Percentiles rank a stretch among this genome's conserved stretches.
Conservation (phyloP, 2,329 filamentous ascomycete genomes). For the Alternaria sp. region DNA sequence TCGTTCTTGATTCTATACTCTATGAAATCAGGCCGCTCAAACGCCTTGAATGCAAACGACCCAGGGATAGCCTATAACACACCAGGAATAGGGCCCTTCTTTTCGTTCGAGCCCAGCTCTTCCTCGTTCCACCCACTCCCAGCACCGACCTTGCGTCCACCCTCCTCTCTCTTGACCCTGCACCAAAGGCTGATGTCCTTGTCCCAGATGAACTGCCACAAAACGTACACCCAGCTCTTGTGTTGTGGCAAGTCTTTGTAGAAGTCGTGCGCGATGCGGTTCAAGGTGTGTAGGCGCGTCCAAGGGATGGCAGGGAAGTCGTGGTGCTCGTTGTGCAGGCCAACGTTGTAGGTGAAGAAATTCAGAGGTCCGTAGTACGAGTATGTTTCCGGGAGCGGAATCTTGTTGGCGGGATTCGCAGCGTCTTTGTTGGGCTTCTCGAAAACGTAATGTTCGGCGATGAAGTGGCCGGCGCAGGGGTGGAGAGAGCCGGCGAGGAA, state of each 20-base stretch:
- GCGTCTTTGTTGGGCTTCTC: constrained; percentile 61
- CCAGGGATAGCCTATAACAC: constrained; percentile 30
- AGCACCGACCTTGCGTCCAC: constrained; percentile 67
- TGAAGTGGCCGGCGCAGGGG: constrained; percentile 96
- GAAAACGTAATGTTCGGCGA: constrained; percentile 82
- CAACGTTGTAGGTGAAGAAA: constrained; percentile 94
- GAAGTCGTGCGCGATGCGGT: constrained; percentile 86
- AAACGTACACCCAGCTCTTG: constrained; percentile 88
- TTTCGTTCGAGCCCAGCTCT: constrained; percentile 58
- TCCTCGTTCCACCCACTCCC: constrained; percentile 56
- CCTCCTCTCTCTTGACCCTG: constrained; percentile 89
- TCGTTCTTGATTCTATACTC: constrained; percentile 3
- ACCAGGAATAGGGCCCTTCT: constrained; percentile 56
- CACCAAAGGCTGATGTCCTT: constrained; percentile 88
- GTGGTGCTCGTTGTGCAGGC: constrained; percentile 98
- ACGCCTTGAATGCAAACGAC: constrained; percentile 9
- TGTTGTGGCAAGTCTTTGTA: constrained; percentile 88
- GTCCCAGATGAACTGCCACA: constrained; percentile 96
- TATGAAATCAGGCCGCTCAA: constrained; percentile 5
- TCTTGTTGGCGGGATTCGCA: constrained; percentile 59
- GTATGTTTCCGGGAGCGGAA: constrained; percentile 85
- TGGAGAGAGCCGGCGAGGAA: constrained; percentile 95
- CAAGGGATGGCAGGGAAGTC: constrained; percentile 97
- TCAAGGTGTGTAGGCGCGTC: constrained; percentile 81
- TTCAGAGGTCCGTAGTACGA: constrained; percentile 96